Conservation (phyloP, 495 filamentous ascomycete genomes). For the Pyronema domesticum region DNA sequence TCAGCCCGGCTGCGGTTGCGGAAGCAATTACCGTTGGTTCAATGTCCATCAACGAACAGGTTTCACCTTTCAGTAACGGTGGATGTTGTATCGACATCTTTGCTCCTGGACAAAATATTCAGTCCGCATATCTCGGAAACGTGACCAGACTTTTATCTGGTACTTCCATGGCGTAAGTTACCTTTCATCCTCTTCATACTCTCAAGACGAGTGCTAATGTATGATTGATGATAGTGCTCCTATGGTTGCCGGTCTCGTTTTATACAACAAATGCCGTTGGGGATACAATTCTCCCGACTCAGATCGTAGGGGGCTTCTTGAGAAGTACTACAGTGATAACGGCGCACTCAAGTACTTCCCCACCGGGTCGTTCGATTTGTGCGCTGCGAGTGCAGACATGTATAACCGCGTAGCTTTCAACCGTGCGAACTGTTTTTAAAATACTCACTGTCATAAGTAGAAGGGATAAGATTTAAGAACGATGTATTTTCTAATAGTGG, state of each 20-base stretch:
- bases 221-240: too few species aligned
- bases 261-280: conserved; percentile 10
- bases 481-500: too few species aligned
- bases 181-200: too few species aligned
- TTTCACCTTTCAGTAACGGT: conserved; percentile 25
- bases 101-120: conserved; percentile 31
- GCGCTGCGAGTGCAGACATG: too few species aligned
- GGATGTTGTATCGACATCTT: conserved; percentile 27
- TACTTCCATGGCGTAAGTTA: conserved; percentile 35
- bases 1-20: conserved; percentile 38
- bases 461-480: too few species aligned
- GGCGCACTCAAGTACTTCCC: not conserved
- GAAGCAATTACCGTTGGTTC: conserved; percentile 30
- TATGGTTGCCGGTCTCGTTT: conserved; percentile 8
- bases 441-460: too few species aligned
- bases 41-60: conserved; percentile 16
- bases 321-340: not conserved
- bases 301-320: not conserved
- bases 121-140: conserved; percentile 29
- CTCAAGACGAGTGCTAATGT: too few species aligned
- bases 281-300: not conserved
- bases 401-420: too few species aligned
- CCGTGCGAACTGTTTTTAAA: too few species aligned
- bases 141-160: conserved; percentile 40
- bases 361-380: too few species aligned